Evolutionary conservation across 2,329 filamentous ascomycete genomes (phyloP).

Genomic region (Trichoderma sp.): DNA sequence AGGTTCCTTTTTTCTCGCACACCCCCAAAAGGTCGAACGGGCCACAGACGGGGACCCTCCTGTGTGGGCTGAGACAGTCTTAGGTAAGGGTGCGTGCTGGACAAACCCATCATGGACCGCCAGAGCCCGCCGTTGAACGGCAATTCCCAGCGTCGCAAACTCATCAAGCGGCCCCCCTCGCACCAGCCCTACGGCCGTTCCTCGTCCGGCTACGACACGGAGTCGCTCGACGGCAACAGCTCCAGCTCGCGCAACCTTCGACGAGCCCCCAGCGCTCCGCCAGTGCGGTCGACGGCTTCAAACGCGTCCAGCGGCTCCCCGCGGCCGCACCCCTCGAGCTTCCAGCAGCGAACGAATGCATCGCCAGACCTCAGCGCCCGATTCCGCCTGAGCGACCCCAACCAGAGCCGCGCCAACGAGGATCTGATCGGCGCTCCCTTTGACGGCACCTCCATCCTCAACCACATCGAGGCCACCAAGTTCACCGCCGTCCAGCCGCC

Average conservation of each 20-base stretch:
- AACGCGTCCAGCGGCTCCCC: conserved; percentile 46
- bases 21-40: conserved; percentile 15
- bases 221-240: conserved; percentile 49
- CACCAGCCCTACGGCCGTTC: conserved; percentile 47
- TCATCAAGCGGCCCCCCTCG: conserved; percentile 60
- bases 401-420: conserved; percentile 37
- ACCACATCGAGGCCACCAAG: conserved; percentile 32
- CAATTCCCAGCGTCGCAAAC: conserved; percentile 55
- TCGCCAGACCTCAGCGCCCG: conserved; percentile 42
- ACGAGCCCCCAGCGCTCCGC: conserved; percentile 59
- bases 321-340: conserved; percentile 22
- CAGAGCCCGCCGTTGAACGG: conserved; percentile 43
- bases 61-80: conserved; percentile 25
- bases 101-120: conserved; percentile 44
- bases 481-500: conserved; percentile 22
- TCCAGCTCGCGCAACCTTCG: conserved; percentile 61
- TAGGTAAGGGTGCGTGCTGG: conserved; percentile 25
- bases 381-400: conserved; percentile 30
- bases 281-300: conserved; percentile 44
- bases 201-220: conserved; percentile 49
- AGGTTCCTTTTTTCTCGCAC: neutral
- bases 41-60: conserved; percentile 13
- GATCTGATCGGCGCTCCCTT: conserved; percentile 64
- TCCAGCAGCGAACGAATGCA: conserved; percentile 33
- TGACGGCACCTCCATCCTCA: conserved; percentile 60